phyloP scores from a whole-genome alignment of 2,329 filamentous ascomycete genomes.

The Fusarium graminum region DNA sequence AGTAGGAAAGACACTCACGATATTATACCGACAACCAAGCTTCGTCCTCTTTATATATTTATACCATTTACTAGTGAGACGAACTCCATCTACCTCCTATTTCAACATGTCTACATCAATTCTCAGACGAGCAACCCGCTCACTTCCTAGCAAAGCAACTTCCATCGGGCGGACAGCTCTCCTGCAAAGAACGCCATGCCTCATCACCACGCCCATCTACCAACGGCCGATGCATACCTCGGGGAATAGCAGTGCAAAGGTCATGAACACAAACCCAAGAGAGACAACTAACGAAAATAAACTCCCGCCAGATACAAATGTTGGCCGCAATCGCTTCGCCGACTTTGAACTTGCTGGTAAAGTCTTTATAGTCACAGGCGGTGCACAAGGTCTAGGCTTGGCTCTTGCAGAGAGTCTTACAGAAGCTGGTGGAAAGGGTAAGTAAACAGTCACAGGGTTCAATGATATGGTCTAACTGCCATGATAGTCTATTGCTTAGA shows the following conservation, averaged over 20 bases:
- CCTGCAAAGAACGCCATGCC: neutral
- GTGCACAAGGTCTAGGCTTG: slow-evolving; percentile 80
- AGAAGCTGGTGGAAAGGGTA: slow-evolving; percentile 80
- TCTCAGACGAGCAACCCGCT: slow-evolving; percentile 15
- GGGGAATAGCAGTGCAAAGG: slow-evolving; percentile 18
- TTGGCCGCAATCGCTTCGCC: slow-evolving; percentile 63
- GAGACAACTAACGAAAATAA: slow-evolving; percentile 34
- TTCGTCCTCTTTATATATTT: neutral
- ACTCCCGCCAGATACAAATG: slow-evolving; percentile 35
- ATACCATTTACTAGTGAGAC: neutral
- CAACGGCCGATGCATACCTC: slow-evolving; percentile 19
- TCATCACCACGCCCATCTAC: neutral
- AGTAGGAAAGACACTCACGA: neutral
- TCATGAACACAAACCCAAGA: slow-evolving; percentile 45
- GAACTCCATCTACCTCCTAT: neutral
- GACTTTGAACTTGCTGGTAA: slow-evolving; percentile 83
- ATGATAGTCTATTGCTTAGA: slow-evolving; percentile 12
- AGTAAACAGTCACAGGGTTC: neutral
- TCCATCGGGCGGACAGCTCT: neutral
- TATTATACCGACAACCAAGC: neutral
- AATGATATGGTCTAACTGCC: rapidly evolving
- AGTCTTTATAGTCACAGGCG: slow-evolving; percentile 82
- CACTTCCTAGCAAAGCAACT: neutral
- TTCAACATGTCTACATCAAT: slow-evolving; percentile 12
- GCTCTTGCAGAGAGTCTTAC: slow-evolving; percentile 82